Conservation (phyloP, 495 filamentous ascomycete species). For the Echria macrotheca region DNA sequence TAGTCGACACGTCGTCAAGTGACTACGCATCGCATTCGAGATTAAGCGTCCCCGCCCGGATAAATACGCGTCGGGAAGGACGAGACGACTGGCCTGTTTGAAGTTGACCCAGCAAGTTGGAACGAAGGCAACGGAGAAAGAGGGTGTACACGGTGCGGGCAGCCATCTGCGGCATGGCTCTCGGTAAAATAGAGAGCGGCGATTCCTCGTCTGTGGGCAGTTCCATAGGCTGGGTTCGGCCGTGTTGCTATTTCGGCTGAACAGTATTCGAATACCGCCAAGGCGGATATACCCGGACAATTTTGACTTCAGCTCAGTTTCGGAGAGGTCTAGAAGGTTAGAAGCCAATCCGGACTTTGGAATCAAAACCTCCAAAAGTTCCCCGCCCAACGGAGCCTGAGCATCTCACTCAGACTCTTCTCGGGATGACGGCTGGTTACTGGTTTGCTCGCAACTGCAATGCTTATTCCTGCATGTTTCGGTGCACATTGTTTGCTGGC, state of each 20-base stretch:
- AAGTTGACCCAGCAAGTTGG: slow-evolving; percentile 4
- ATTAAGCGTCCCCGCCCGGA: background rate
- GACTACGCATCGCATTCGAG: background rate
- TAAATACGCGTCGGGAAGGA: background rate
- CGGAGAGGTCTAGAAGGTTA: too few relatives aligned
- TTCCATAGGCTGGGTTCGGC: slow-evolving; percentile 10
- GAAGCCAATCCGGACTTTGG: too few relatives aligned
- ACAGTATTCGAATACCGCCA: background rate
- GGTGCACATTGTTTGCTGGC: background rate
- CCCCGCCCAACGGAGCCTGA: too few relatives aligned
- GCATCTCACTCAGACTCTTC: too few relatives aligned
- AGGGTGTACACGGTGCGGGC: too few relatives aligned
- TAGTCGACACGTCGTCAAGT: slow-evolving; percentile 1
- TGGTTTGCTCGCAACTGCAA: too few relatives aligned
- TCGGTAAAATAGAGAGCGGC: slow-evolving; percentile 3
- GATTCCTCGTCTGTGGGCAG: background rate
- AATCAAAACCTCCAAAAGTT: too few relatives aligned
- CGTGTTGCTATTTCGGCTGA: background rate
- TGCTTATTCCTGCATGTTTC: background rate
- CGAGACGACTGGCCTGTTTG: too few relatives aligned
- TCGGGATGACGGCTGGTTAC: too few relatives aligned
- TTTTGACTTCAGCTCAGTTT: too few relatives aligned
- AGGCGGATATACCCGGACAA: background rate
- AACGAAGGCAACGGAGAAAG: background rate
- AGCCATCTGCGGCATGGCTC: background rate